Evolutionary conservation across 2,329 filamentous ascomycete genomes (phyloP), one percentile per base, ranked within the genome.

Genomic region (Xylariaceae sp.): DNA sequence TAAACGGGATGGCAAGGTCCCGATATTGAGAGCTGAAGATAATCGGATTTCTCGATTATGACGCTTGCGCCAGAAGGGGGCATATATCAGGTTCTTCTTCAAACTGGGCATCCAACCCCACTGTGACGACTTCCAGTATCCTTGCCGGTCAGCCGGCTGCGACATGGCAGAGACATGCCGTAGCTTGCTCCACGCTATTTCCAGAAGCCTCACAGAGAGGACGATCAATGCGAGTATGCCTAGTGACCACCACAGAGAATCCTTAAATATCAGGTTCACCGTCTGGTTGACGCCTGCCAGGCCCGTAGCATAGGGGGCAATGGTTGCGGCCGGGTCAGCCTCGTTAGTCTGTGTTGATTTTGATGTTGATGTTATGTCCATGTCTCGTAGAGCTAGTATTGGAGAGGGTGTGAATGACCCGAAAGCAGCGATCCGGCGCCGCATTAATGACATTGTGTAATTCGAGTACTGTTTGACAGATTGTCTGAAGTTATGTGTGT

Each of bases 11-110:
- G 87, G 87, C 14, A 90, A 74, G 0, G 86, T 88, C 61, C 87
- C 82, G 57, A 84, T 76, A 72, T 78, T 73, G 69, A 78, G 53
- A 29, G 84, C 85, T 7, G 79, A 77, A 49, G 84, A 87, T 48
- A 89, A 74, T 67, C 80, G 79, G 66, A 89, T 81, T 71, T 89
- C 87, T 66, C 85, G 79, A 75, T 88, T 89, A 73, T 89, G 87
- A 43, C 87, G 82, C 69, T 88, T 88, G 12, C 76, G 82, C 74
- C 82, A 82, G 21, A 90, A 73, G 2, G 87, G 87, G 1, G 87
- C 86, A 65, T 89, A 86, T 43, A 83, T 76, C 55, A 89, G 67
- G 62, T 87, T 75, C 70, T 82, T 85, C 76, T 89, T 89, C 64
- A 88, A 64, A 57, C 75, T 75, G 11, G 86, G 85, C 79, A 86